Conservation (phyloP, 345 rosid genomes). For the Dipteronia dyeriana region DNA sequence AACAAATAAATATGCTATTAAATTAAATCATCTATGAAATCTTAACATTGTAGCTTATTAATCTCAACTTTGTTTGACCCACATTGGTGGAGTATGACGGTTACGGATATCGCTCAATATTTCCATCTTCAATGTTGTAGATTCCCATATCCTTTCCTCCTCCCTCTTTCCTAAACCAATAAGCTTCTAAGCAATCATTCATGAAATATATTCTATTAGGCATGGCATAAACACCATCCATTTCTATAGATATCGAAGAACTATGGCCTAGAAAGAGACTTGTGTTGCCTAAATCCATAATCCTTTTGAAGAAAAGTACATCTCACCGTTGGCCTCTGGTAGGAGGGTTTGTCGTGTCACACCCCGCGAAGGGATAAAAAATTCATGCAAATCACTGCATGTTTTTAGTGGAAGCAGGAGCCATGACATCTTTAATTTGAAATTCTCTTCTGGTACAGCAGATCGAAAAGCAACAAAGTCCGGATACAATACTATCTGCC, state of each 20-base stretch:
- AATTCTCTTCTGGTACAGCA: too few species aligned
- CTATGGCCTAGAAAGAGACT: not conserved
- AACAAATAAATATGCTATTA: too few species aligned
- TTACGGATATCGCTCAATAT: not conserved
- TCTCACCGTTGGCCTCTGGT: too few species aligned
- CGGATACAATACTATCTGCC: too few species aligned
- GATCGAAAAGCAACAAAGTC: too few species aligned
- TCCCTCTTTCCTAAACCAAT: not conserved
- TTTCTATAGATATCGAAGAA: not conserved
- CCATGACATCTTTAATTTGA: too few species aligned
- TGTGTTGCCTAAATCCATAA: not conserved
- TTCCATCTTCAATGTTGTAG: not conserved
- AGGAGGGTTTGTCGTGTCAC: too few species aligned
- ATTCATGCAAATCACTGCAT: too few species aligned
- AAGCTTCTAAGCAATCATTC: not conserved
- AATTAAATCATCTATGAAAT: too few species aligned
- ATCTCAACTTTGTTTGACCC: not conserved
- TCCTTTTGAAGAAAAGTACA: not conserved
- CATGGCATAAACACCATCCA: not conserved
- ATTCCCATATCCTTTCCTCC: constrained; percentile 2
- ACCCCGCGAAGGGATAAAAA: too few species aligned
- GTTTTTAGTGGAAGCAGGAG: too few species aligned
- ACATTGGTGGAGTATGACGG: not conserved
- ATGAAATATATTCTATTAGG: not conserved
- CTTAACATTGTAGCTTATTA: too few species aligned